Evolutionary conservation across 805 yeast species (phyloP).

Genomic region (Candida methanosorbosa): DNA sequence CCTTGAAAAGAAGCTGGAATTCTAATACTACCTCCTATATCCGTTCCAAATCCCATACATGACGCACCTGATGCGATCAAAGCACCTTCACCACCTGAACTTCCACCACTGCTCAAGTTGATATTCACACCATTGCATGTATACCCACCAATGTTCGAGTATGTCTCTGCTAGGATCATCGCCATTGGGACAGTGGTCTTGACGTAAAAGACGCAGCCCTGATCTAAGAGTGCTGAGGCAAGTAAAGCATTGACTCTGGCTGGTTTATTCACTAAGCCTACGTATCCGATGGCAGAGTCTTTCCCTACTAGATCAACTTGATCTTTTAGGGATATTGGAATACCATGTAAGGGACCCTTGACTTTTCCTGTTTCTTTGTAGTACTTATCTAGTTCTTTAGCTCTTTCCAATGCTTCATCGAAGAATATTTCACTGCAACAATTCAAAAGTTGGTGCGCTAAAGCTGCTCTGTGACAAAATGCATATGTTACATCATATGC

Average conservation of each 20-base stretch:
- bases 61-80: conserved; percentile 23
- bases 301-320: conserved; percentile 30
- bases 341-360: conserved; percentile 35
- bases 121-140: conserved; percentile 31
- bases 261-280: conserved; percentile 15
- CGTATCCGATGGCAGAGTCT: conserved; percentile 32
- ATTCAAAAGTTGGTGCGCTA: conserved; percentile 34
- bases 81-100: conserved; percentile 39
- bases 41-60: conserved; percentile 29
- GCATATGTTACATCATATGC: conserved; percentile 29
- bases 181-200: conserved; percentile 38
- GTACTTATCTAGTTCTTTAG: conserved; percentile 29
- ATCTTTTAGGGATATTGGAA: conserved; percentile 39
- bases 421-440: conserved; percentile 34
- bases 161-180: conserved; percentile 32
- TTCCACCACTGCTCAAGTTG: conserved; percentile 31
- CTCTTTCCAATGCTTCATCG: conserved; percentile 30
- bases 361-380: conserved; percentile 24
- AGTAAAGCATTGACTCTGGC: conserved; percentile 13
- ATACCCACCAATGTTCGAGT: conserved; percentile 30
- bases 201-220: conserved; percentile 35
- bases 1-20: conserved; percentile 25
- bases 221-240: conserved; percentile 23
- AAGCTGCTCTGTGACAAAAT: conserved; percentile 32
- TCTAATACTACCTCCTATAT: conserved; percentile 31